These are phyloP conservation scores for Podaxis pistillaris DNA, from an alignment of 768 basidiomycete genomes.

Conservation along the genomic window DNA sequence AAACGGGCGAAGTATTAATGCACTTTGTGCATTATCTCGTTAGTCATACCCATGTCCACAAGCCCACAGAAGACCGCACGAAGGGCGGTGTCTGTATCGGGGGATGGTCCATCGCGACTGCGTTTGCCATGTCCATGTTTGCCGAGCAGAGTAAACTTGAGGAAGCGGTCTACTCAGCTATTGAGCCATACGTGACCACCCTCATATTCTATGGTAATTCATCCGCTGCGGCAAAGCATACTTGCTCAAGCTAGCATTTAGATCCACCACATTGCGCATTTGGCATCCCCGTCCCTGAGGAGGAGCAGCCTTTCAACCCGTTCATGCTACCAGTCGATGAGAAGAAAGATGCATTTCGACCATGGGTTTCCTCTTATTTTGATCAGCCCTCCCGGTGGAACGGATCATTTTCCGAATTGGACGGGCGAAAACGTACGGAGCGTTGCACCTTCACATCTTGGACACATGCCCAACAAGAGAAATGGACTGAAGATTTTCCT, in stretches of 20 bases:
- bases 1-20: background rate
- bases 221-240: background rate
- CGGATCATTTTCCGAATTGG: background rate
- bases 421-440: background rate
- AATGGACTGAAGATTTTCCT: background rate
- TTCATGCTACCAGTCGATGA: background rate
- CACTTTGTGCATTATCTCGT: background rate
- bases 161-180: background rate
- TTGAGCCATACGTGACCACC: constrained; percentile 2
- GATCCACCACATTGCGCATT: background rate
- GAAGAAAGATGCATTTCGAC: background rate
- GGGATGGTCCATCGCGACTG: constrained; percentile 3
- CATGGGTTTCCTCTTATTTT: background rate
- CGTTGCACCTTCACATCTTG: background rate
- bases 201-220: constrained; percentile 4
- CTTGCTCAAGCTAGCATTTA: background rate
- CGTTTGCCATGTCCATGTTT: background rate
- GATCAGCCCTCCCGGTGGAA: background rate
- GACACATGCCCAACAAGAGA: background rate
- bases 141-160: background rate
- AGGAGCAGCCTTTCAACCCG: background rate
- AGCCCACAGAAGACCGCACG: background rate
- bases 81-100: background rate
- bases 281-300: background rate
- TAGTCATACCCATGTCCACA: background rate